phyloP scores from a whole-genome alignment of 176 grass and related monocot species.

The Hyparrhenia diplandra region DNA sequence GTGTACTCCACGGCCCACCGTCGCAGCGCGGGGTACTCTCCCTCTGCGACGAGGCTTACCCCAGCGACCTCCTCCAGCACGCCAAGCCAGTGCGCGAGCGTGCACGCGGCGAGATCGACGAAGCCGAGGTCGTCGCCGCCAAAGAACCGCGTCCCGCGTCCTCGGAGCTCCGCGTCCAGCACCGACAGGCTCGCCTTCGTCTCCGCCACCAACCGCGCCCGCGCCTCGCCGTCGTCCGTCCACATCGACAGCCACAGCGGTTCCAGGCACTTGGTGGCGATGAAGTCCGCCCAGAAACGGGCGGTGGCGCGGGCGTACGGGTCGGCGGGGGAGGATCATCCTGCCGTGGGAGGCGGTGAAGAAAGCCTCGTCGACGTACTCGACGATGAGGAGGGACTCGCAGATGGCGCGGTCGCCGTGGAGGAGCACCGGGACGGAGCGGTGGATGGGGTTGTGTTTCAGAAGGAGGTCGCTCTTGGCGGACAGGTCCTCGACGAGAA shows the following conservation, averaged over 20 bases:
- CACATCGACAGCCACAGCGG: slow-evolving; percentile 33
- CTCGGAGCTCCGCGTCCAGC: slow-evolving; percentile 30
- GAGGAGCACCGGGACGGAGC: slow-evolving; percentile 38
- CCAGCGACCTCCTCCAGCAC: slow-evolving; percentile 41
- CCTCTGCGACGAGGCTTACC: slow-evolving; percentile 19
- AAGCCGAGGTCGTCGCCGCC: slow-evolving; percentile 42
- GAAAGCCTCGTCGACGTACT: slow-evolving; percentile 55
- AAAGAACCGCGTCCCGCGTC: slow-evolving; percentile 34
- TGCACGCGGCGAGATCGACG: slow-evolving; percentile 36
- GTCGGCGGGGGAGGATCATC: slow-evolving; percentile 16
- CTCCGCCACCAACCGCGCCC: slow-evolving; percentile 7
- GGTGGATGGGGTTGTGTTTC: slow-evolving; percentile 24
- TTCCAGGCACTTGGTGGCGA: slow-evolving; percentile 27
- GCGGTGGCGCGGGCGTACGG: slow-evolving; percentile 35
- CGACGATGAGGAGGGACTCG: slow-evolving; percentile 45
- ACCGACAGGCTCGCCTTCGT: slow-evolving; percentile 24
- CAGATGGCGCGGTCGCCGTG: slow-evolving; percentile 17
- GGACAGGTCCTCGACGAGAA: background rate
- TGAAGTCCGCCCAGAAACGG: slow-evolving; percentile 39
- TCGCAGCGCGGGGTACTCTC: slow-evolving; percentile 20
- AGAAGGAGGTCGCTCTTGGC: slow-evolving; percentile 31
- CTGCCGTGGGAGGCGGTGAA: background rate
- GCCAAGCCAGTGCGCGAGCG: slow-evolving; percentile 37
- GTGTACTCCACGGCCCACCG: slow-evolving; percentile 32
- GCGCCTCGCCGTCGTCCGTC: slow-evolving; percentile 16